Percentiles rank a stretch among this genome's conserved stretches.
phyloP scores from a whole-genome alignment of 2,329 filamentous ascomycete species.

The Alternaria arbusti region DNA sequence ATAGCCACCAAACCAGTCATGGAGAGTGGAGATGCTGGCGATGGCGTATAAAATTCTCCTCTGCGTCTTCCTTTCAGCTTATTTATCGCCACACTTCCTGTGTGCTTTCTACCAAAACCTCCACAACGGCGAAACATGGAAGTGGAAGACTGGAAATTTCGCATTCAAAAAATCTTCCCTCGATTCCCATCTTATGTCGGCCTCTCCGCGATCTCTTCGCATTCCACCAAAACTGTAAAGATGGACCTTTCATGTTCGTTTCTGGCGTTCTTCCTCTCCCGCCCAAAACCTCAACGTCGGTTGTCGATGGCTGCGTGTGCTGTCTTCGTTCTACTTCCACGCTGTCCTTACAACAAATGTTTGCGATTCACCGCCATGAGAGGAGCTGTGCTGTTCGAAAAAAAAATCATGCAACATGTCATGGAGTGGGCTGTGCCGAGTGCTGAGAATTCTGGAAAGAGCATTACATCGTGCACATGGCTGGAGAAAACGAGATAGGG shows the following conservation, averaged over 20 bases:
- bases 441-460: not conserved
- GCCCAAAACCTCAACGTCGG: too few species aligned
- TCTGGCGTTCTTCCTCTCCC: too few species aligned
- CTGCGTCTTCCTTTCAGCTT: not conserved
- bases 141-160: too few species aligned
- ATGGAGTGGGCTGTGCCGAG: not conserved
- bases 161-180: not conserved
- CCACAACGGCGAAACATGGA: too few species aligned
- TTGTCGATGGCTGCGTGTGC: too few species aligned
- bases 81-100: not conserved
- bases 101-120: not conserved
- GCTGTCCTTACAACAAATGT: rapidly evolving
- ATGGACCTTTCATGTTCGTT: too few species aligned
- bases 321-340: not conserved
- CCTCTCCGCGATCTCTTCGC: rapidly evolving
- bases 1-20: too few species aligned
- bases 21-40: too few species aligned
- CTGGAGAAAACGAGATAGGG: not conserved
- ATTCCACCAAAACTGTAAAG: not conserved
- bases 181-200: not conserved
- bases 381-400: too few species aligned
- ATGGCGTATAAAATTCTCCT: not conserved
- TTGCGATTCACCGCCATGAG: too few species aligned
- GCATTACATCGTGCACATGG: rapidly evolving
- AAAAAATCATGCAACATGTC: too few species aligned